Conservation (phyloP, 2,329 filamentous ascomycete species). For the Colletotrichum gloeosporioides region DNA sequence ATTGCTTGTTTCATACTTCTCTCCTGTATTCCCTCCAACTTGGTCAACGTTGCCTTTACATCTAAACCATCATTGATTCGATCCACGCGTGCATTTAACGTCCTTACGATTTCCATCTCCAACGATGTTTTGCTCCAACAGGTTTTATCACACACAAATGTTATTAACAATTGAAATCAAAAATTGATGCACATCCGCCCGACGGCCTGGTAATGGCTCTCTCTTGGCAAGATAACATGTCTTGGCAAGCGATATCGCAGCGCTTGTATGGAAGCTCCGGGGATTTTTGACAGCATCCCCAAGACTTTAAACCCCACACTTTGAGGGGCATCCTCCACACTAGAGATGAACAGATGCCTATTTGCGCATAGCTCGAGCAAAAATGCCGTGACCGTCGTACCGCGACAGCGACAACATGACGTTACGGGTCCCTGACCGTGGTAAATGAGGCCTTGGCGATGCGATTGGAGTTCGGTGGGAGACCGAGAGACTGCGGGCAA, state of each 20-base stretch:
- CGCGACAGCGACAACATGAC: background rate
- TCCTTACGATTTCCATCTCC: background rate
- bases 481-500: background rate
- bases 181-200: background rate
- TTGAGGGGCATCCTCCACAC: conserved; percentile 10
- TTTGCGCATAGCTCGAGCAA: background rate
- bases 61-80: background rate
- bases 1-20: background rate
- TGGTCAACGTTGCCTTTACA: background rate
- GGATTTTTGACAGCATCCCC: background rate
- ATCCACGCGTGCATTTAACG: background rate
- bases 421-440: background rate
- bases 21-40: background rate
- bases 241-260: conserved; percentile 9
- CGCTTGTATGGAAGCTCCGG: background rate
- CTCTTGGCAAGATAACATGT: conserved; percentile 16
- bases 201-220: background rate
- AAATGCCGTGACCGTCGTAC: background rate
- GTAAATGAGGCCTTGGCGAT: conserved; percentile 3
- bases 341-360: conserved; percentile 10
- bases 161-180: background rate
- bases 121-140: background rate
- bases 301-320: background rate
- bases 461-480: background rate
- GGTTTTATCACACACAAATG: background rate